Conservation (phyloP, 2,329 filamentous ascomycete genomes). For the Nemania sp. region DNA sequence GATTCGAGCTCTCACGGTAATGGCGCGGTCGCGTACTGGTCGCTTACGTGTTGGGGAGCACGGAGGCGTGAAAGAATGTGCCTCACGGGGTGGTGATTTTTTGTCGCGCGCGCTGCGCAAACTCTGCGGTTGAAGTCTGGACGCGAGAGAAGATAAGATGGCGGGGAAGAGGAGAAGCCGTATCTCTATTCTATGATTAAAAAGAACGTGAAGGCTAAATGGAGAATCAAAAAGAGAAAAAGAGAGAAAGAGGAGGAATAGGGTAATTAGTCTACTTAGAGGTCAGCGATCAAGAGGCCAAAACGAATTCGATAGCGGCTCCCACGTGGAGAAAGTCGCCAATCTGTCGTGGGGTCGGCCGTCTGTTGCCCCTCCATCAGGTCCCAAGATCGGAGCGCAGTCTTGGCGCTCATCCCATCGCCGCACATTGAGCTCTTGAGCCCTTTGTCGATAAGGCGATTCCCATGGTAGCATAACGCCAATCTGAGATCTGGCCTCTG, state of each 20-base stretch:
- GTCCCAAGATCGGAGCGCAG: constrained; percentile 11
- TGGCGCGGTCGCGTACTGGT: background rate
- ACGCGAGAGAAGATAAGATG: too few species aligned
- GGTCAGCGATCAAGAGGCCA: background rate
- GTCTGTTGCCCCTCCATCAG: constrained; percentile 22
- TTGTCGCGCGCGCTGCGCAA: too few species aligned
- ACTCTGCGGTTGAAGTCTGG: too few species aligned
- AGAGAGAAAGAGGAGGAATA: background rate
- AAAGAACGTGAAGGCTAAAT: background rate
- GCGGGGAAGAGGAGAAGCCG: too few species aligned
- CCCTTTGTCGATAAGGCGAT: too few species aligned
- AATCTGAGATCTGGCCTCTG: too few species aligned
- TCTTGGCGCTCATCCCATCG: constrained; percentile 8
- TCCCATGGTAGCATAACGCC: background rate
- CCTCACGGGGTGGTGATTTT: background rate
- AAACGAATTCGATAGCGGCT: constrained; percentile 9
- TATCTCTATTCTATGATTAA: background rate
- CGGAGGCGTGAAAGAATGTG: background rate
- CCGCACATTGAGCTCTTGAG: too few species aligned
- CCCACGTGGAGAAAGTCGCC: constrained; percentile 20
- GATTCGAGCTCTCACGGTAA: too few species aligned
- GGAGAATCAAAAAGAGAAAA: background rate
- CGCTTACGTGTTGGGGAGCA: background rate
- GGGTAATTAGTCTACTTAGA: background rate
- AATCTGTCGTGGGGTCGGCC: constrained; percentile 19